These are phyloP conservation scores for Lecanosticta acicola DNA, from an alignment of 2,329 filamentous ascomycete genomes.

Conservation along the genomic window DNA sequence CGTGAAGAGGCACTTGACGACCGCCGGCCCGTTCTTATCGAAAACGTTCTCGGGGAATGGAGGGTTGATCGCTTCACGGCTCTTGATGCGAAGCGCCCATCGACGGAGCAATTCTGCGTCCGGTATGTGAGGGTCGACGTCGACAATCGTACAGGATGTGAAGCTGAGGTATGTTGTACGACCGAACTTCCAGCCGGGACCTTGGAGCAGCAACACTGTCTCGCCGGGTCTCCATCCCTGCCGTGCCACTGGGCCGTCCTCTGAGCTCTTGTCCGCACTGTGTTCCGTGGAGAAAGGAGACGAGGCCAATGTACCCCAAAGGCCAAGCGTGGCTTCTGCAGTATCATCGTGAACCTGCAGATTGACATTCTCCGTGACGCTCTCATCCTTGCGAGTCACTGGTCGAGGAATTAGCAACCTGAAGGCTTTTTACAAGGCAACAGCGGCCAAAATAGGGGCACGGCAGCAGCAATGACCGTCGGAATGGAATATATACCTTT, in stretches of 20 bases:
- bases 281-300: conserved; percentile 18
- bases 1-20: conserved; percentile 36
- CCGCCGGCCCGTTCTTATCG: conserved; percentile 22
- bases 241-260: conserved; percentile 7
- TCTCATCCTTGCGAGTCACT: conserved; percentile 46
- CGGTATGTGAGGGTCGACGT: conserved; percentile 50
- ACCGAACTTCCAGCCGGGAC: conserved; percentile 28
- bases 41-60: conserved; percentile 39
- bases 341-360: conserved; percentile 56
- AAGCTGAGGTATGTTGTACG: conserved; percentile 32
- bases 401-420: conserved; percentile 8
- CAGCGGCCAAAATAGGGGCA: neutral
- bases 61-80: conserved; percentile 47
- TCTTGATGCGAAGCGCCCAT: conserved; percentile 45
- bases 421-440: neutral
- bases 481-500: conserved; percentile 33
- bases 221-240: conserved; percentile 27
- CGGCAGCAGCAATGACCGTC: neutral
- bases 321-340: conserved; percentile 46
- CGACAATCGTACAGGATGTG: conserved; percentile 45
- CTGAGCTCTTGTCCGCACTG: conserved; percentile 1
- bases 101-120: conserved; percentile 52
- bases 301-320: conserved; percentile 49
- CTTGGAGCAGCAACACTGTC: conserved; percentile 29
- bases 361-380: conserved; percentile 43